Evolutionary conservation across 2,329 filamentous ascomycete genomes (phyloP).

Genomic region (Cercospora canescens): DNA sequence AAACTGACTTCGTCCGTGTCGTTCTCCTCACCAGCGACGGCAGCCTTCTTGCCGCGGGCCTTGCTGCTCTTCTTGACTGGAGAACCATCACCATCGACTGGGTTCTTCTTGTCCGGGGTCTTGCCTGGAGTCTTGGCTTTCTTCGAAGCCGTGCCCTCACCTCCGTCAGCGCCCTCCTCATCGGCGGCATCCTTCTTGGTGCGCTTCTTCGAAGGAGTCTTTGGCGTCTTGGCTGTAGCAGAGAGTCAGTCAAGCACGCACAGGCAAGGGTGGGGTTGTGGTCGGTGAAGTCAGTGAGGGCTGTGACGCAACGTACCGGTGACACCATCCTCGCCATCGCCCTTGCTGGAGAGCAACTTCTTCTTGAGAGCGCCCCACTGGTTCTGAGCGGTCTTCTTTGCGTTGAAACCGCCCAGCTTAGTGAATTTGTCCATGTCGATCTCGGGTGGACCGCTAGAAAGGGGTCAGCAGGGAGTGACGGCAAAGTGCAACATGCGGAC

Average conservation of each 20-base stretch:
- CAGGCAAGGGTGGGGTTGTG: neutral
- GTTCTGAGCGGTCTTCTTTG: constrained; percentile 34
- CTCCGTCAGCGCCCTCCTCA: constrained; percentile 22
- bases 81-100: constrained; percentile 12
- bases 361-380: constrained; percentile 39
- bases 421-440: constrained; percentile 36
- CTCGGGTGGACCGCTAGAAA: constrained; percentile 30
- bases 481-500: neutral
- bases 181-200: constrained; percentile 27
- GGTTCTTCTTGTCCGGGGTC: constrained; percentile 7
- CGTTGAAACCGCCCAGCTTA: constrained; percentile 32
- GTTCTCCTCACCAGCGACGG: neutral
- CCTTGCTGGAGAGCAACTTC: constrained; percentile 29
- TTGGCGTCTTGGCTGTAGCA: constrained; percentile 12
- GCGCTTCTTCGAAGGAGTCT: constrained; percentile 21
- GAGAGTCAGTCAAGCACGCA: constrained; percentile 5
- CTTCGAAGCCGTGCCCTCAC: constrained; percentile 15
- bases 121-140: constrained; percentile 19
- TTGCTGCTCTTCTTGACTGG: constrained; percentile 15
- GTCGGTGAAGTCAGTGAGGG: neutral
- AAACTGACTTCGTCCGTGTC: neutral
- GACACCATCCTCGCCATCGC: constrained; percentile 20
- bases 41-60: neutral
- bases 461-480: neutral
- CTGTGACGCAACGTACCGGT: constrained; percentile 1